Evolutionary conservation across 805 yeast species (phyloP).

Genomic region (Pichia californica): DNA sequence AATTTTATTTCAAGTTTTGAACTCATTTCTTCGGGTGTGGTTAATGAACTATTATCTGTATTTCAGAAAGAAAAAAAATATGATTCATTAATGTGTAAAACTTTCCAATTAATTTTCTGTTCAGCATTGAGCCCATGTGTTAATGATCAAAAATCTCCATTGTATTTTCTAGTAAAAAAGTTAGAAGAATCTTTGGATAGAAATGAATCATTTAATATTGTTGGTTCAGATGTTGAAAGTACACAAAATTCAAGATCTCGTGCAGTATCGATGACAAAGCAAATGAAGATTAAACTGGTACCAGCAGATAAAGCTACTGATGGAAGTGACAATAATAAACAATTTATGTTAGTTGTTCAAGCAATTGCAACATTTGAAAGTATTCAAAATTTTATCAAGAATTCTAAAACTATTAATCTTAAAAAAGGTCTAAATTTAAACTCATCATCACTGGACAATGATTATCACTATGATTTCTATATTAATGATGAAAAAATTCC

Average conservation of each 20-base stretch:
- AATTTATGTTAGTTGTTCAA: constrained; percentile 43
- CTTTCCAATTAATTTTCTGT: constrained; percentile 41
- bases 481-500: constrained; percentile 54
- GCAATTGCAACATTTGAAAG: constrained; percentile 57
- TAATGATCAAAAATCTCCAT: constrained; percentile 27
- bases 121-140: constrained; percentile 27
- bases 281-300: constrained; percentile 52
- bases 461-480: constrained; percentile 46
- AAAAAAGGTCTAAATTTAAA: constrained; percentile 9
- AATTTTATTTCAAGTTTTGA: constrained; percentile 63
- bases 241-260: constrained; percentile 25
- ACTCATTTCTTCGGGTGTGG: constrained; percentile 60
- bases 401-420: constrained; percentile 1
- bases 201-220: constrained; percentile 64
- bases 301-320: constrained; percentile 28
- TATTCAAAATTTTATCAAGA: constrained; percentile 40
- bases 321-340: constrained; percentile 22
- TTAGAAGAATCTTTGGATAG: constrained; percentile 71
- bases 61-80: constrained; percentile 28
- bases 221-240: constrained; percentile 36
- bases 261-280: constrained; percentile 63
- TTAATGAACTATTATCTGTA: constrained; percentile 34
- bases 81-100: constrained; percentile 29
- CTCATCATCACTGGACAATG: constrained; percentile 15
- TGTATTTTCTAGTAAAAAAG: constrained; percentile 44